Evolutionary conservation across 2,329 filamentous ascomycete genomes (phyloP).

Genomic region (Pseudocercospora fijiensis): DNA sequence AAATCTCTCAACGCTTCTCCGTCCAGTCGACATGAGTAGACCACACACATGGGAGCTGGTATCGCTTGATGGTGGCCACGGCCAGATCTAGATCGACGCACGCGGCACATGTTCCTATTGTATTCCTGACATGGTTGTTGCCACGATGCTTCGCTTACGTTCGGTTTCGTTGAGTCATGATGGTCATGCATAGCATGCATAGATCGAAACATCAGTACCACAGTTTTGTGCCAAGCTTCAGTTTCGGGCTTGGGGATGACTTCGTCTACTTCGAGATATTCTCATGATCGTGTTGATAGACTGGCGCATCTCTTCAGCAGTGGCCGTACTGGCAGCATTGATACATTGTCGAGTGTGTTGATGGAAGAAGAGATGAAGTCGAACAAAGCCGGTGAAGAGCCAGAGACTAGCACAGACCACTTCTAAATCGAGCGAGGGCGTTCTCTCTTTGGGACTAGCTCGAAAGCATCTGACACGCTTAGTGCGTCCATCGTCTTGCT

Average conservation of each 20-base stretch:
- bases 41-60: background rate
- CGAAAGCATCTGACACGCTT: background rate
- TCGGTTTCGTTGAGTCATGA: conserved; percentile 1
- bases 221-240: background rate
- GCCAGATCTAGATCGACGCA: background rate
- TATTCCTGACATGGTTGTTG: background rate
- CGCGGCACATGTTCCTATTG: background rate
- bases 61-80: background rate
- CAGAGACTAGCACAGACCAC: background rate
- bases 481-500: background rate
- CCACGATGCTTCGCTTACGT: background rate
- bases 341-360: background rate
- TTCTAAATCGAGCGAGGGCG: background rate
- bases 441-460: background rate
- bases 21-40: background rate
- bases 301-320: background rate
- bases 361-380: background rate
- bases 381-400: background rate
- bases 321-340: background rate
- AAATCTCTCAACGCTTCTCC: background rate
- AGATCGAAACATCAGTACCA: background rate
- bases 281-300: background rate
- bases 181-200: background rate
- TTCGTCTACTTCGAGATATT: background rate
- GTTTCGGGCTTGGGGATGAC: background rate